Evolutionary conservation across 2,329 filamentous ascomycete genomes (phyloP).

Genomic region (Trematosphaeria pertusa): DNA sequence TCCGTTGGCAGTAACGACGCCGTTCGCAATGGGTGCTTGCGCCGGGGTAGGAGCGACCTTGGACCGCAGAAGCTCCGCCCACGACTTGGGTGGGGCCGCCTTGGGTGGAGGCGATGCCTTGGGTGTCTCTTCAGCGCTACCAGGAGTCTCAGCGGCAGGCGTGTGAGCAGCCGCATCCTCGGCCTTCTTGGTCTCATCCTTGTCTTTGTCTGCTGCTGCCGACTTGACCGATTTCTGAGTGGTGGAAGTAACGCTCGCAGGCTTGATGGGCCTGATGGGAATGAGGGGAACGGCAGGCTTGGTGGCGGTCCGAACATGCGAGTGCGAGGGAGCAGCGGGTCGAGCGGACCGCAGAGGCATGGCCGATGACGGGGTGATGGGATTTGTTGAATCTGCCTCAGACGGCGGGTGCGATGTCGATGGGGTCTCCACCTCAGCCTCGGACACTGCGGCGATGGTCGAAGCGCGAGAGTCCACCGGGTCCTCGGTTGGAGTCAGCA

Average conservation of each 20-base stretch:
- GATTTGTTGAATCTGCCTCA: slow-evolving; percentile 61
- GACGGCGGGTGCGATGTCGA: slow-evolving; percentile 65
- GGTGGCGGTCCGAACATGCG: slow-evolving; percentile 52
- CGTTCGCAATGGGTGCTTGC: slow-evolving; percentile 39
- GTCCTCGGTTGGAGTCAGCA: slow-evolving; percentile 51
- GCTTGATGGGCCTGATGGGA: slow-evolving; percentile 54
- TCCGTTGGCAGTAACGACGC: slow-evolving; percentile 46
- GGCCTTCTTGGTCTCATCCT: slow-evolving; percentile 23
- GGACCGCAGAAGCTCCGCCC: slow-evolving; percentile 71
- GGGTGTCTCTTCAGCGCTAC: slow-evolving; percentile 40
- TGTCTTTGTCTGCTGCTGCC: slow-evolving; percentile 23
- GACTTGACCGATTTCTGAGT: slow-evolving; percentile 46
- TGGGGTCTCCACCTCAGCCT: slow-evolving; percentile 62
- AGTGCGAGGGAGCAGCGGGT: slow-evolving; percentile 38
- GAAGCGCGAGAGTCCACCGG: slow-evolving; percentile 51
- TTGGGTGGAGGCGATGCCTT: slow-evolving; percentile 53
- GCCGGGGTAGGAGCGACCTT: slow-evolving; percentile 50
- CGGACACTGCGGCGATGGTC: slow-evolving; percentile 53
- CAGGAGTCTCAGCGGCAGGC: slow-evolving; percentile 17
- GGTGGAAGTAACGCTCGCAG: slow-evolving; percentile 41
- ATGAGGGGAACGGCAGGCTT: slow-evolving; percentile 61
- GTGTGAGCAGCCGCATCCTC: slow-evolving; percentile 13
- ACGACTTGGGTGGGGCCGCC: slow-evolving; percentile 66
- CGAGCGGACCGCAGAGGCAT: slow-evolving; percentile 43
- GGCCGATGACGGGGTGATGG: slow-evolving; percentile 63